Evolutionary conservation across 805 yeast species (phyloP), one percentile per base, ranked within the genome.

Genomic region (Saturnispora hagleri): DNA sequence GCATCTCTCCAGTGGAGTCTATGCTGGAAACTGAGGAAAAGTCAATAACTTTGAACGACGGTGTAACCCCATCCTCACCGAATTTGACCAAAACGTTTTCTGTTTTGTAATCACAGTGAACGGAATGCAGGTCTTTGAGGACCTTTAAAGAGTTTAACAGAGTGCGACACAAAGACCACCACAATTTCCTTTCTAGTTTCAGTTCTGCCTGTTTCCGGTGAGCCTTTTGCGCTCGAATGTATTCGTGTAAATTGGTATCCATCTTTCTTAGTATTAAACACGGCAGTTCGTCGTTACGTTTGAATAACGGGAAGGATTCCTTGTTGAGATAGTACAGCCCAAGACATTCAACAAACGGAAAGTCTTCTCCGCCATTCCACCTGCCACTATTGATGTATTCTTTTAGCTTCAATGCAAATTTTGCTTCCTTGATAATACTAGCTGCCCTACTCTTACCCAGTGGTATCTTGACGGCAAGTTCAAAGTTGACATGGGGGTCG

Each of bases 101-200:
- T 17, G 78, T 68, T 59, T 77, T 76, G 54, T 74, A 57, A 57
- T 77, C 81, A 56, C 77, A 69, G 54, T 77, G 80, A 15, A 76
- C 71, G 27, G 69, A 55, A 4, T 63, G 57, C 24, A 68, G 51
- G 3, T 59, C 57, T 42, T 55, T 55, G 24, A 73, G 49, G 1
- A 66, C 56, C 1, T 45, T 27, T 3, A 71, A 54, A 4, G 63
- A 62, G 45, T 58, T 53, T 1, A 68, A 17, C 18, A 72, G 55
- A 7, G 62, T 56, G 10, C 53, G 53, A 3, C 64, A 63, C 5
- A 72, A 53, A 27, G 51, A 52, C 69, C 69, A 69, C 73, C 73
- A 72, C 12, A 52, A 43, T 1, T 51, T 42, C 1, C 50, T 13
- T 1, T 67, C 66, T 13, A 70, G 56, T 6, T 53, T 60, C 5